A percentile compares a stretch with the other conserved stretches of the same genome.
Evolutionary conservation across 129 eudicot genomes (phyloP).

Genomic region (Helianthus tuberosus): DNA sequence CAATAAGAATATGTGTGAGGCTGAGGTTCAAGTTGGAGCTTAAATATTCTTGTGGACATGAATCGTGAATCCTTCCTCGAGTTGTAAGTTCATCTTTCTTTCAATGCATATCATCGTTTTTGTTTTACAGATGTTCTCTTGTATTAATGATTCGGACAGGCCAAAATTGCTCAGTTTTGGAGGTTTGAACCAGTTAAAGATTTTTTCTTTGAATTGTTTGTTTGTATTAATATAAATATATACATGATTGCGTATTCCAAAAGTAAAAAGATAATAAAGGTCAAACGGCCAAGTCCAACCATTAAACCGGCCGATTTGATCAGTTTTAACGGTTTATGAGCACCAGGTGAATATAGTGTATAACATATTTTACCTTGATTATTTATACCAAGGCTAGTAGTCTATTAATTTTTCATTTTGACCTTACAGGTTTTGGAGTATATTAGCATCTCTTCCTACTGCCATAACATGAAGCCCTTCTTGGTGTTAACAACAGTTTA

Average conservation of each 20-base stretch:
- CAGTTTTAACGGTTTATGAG: too few species aligned
- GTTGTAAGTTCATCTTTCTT: constrained; percentile 23
- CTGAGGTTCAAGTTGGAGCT: constrained; percentile 43
- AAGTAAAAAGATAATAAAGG: too few species aligned
- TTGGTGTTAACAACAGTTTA: background rate
- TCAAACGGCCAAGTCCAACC: too few species aligned
- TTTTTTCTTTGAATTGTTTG: too few species aligned
- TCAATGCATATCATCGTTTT: background rate
- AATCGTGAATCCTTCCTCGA: constrained; percentile 20
- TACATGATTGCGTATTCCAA: too few species aligned
- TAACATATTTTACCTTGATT: background rate
- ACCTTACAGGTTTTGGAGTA: constrained; percentile 4
- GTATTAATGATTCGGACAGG: background rate
- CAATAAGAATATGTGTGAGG: constrained; percentile 32
- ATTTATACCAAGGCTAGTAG: background rate
- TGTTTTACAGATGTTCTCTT: background rate
- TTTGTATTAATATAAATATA: too few species aligned
- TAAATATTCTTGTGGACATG: constrained; percentile 24
- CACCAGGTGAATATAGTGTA: background rate
- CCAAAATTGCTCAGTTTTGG: background rate
- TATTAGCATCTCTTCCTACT: background rate
- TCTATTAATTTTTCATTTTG: background rate
- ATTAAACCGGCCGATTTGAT: too few species aligned
- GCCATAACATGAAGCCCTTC: background rate
- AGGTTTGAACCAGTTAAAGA: too few species aligned